These are phyloP conservation scores for Trichoderma semiorbis DNA, from an alignment of 2,329 filamentous ascomycete species.

Conservation along the genomic window DNA sequence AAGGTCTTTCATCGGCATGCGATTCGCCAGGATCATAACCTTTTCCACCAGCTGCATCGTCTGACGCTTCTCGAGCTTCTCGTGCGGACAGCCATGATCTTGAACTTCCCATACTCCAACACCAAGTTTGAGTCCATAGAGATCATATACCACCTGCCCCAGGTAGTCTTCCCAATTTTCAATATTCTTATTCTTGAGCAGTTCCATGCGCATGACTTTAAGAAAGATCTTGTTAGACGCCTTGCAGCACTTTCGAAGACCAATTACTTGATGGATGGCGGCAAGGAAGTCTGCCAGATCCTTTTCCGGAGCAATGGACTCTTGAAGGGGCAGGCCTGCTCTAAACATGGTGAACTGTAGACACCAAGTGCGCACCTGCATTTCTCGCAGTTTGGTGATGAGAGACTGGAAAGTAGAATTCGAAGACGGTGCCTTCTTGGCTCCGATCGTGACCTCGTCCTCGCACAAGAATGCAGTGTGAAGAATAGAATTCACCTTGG, in stretches of 20 bases:
- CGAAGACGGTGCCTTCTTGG: slow-evolving; percentile 57
- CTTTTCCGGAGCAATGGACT: slow-evolving; percentile 59
- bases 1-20: slow-evolving; percentile 85
- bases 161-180: slow-evolving; percentile 85
- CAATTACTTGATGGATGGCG: slow-evolving; percentile 78
- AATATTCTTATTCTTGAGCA: slow-evolving; percentile 70
- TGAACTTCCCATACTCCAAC: slow-evolving; percentile 62
- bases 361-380: slow-evolving; percentile 85
- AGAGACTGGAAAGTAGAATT: slow-evolving; percentile 51
- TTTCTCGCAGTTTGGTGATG: slow-evolving; percentile 73
- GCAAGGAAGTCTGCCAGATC: slow-evolving; percentile 77
- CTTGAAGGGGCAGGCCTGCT: slow-evolving; percentile 67
- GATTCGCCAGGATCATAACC: slow-evolving; percentile 74
- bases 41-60: slow-evolving; percentile 81
- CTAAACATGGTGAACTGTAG: slow-evolving; percentile 78
- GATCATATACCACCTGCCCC: slow-evolving; percentile 77
- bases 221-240: slow-evolving; percentile 82
- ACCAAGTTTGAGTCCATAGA: slow-evolving; percentile 76
- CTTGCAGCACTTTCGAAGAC: slow-evolving; percentile 81
- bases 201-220: slow-evolving; percentile 81
- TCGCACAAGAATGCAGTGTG: slow-evolving; percentile 80
- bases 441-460: slow-evolving; percentile 78
- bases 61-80: slow-evolving; percentile 75
- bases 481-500: slow-evolving; percentile 68
- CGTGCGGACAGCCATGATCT: slow-evolving; percentile 76